Evolutionary conservation across 352 stramenopile species (phyloP).

Genomic region (Phytophthora tubulina): DNA sequence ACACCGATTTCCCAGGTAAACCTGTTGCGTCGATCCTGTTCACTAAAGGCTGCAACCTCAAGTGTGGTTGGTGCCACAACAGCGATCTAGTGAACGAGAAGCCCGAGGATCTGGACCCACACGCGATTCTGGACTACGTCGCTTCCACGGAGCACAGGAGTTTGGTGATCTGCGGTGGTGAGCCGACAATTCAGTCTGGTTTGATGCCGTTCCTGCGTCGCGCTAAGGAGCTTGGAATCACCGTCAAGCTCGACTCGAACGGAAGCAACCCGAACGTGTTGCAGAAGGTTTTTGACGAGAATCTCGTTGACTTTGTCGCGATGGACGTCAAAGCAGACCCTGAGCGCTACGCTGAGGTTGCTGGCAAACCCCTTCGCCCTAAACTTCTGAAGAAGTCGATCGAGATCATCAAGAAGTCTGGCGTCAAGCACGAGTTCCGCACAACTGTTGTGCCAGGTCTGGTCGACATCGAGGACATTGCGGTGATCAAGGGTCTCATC

Average conservation of each 20-base stretch:
- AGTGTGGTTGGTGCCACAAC: constrained; percentile 47
- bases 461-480: constrained; percentile 44
- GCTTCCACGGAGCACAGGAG: constrained; percentile 41
- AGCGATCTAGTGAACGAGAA: constrained; percentile 43
- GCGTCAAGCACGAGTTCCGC: constrained; percentile 41
- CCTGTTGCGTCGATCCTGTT: constrained; percentile 40
- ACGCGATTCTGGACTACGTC: constrained; percentile 45
- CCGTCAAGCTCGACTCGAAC: constrained; percentile 46
- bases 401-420: constrained; percentile 41
- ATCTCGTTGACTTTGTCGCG: constrained; percentile 41
- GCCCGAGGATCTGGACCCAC: constrained; percentile 34
- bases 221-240: constrained; percentile 36
- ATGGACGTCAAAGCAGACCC: constrained; percentile 44
- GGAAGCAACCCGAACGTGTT: constrained; percentile 45
- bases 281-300: constrained; percentile 38
- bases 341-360: constrained; percentile 39
- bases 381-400: constrained; percentile 42
- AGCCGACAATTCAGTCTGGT: constrained; percentile 41
- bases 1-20: constrained; percentile 39
- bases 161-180: constrained; percentile 40
- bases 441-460: constrained; percentile 43
- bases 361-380: constrained; percentile 38
- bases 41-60: constrained; percentile 47
- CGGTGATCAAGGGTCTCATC: constrained; percentile 38
- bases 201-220: constrained; percentile 42